Evolutionary conservation across 2,329 filamentous ascomycete genomes (phyloP).

Genomic region (Eutypa lata): DNA sequence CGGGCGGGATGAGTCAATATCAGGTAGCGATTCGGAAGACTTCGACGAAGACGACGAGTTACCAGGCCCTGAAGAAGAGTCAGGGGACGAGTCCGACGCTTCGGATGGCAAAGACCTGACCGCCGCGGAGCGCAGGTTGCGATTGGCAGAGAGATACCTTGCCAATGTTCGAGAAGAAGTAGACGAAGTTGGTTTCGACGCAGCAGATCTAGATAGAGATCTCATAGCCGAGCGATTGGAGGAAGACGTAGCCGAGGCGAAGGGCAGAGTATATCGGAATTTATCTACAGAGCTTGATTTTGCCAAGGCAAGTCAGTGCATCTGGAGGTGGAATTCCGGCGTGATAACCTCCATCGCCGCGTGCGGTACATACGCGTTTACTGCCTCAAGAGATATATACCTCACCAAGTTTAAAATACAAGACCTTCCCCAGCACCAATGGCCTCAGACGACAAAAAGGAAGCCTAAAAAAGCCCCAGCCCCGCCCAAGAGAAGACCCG

Average conservation of each 20-base stretch:
- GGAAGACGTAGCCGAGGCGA: slow-evolving; percentile 88
- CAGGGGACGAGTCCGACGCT: slow-evolving; percentile 44
- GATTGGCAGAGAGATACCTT: slow-evolving; percentile 88
- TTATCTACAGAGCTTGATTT: slow-evolving; percentile 74
- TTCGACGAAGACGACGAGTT: slow-evolving; percentile 46
- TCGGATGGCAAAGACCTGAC: slow-evolving; percentile 83
- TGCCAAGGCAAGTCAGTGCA: slow-evolving; percentile 60
- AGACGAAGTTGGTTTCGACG: slow-evolving; percentile 80
- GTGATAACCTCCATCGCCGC: slow-evolving; percentile 77
- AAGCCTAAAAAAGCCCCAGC: slow-evolving; percentile 57
- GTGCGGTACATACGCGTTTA: slow-evolving; percentile 79
- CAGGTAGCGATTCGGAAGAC: slow-evolving; percentile 74
- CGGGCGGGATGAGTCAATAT: slow-evolving; percentile 71
- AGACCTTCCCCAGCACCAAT: slow-evolving; percentile 58
- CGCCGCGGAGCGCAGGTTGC: slow-evolving; percentile 79
- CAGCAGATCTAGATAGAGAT: slow-evolving; percentile 88
- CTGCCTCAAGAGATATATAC: slow-evolving; percentile 78
- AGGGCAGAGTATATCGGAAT: slow-evolving; percentile 82
- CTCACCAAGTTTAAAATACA: slow-evolving; percentile 89
- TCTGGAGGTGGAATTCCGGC: slow-evolving; percentile 76
- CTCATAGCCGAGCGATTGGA: slow-evolving; percentile 85
- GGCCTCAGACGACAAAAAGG: slow-evolving; percentile 54
- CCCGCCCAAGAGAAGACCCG: slow-evolving; percentile 59
- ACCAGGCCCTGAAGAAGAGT: slow-evolving; percentile 41
- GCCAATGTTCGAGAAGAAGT: slow-evolving; percentile 84